These are phyloP conservation scores for Rosa hybrid DNA, from an alignment of 331 rosid species.

Conservation along the genomic window DNA sequence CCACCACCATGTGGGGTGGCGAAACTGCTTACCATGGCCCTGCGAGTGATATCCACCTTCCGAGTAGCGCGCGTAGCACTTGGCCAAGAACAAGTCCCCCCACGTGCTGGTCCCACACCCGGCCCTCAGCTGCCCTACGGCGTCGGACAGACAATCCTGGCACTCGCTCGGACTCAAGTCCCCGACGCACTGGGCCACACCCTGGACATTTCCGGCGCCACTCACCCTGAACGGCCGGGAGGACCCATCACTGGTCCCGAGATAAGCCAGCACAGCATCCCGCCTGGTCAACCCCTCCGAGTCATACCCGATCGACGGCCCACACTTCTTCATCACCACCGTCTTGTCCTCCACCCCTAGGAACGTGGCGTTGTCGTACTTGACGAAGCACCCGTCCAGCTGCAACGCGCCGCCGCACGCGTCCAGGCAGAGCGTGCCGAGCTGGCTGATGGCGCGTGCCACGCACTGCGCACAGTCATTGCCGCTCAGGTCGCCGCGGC, in stretches of 20 bases:
- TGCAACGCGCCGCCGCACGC: conserved; percentile 88
- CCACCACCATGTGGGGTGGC: conserved; percentile 40
- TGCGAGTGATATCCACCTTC: conserved; percentile 50
- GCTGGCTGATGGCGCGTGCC: conserved; percentile 50
- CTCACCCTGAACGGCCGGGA: conserved; percentile 34
- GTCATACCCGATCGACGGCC: conserved; percentile 52
- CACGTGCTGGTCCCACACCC: conserved; percentile 63
- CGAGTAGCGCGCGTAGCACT: conserved; percentile 82
- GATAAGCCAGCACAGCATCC: conserved; percentile 56
- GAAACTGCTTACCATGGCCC: conserved; percentile 47
- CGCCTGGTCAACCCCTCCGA: conserved; percentile 47
- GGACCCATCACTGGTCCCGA: conserved; percentile 43
- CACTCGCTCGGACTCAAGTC: conserved; percentile 78
- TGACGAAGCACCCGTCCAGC: conserved; percentile 79
- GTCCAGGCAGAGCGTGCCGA: conserved; percentile 59
- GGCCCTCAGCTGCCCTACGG: conserved; percentile 68
- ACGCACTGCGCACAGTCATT: conserved; percentile 68
- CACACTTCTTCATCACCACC: conserved; percentile 67
- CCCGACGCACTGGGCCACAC: conserved; percentile 86
- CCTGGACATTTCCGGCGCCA: conserved; percentile 35
- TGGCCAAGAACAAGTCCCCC: conserved; percentile 76
- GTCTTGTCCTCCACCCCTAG: conserved; percentile 90
- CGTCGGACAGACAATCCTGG: conserved; percentile 77
- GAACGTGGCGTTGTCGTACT: conserved; percentile 69
- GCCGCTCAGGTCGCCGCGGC: conserved; percentile 72